phyloP scores from a whole-genome alignment of 495 filamentous ascomycete genomes.

The Melanomma pulvis-pyrius region DNA sequence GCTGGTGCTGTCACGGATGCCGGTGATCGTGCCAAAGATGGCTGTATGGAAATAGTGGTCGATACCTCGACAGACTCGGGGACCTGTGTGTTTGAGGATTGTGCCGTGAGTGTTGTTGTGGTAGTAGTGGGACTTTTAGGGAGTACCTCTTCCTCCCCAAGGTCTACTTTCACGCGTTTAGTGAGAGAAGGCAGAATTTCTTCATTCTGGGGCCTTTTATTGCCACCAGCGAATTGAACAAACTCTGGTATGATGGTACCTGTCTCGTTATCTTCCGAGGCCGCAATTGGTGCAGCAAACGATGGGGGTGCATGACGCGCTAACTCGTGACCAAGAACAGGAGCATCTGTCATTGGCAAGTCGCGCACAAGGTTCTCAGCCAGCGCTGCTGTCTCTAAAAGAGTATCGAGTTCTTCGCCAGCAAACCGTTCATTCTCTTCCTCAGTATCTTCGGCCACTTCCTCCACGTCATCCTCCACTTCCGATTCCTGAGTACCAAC shows the following conservation, averaged over 20 bases:
- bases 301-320: not conserved
- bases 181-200: slow-evolving; percentile 1
- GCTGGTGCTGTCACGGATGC: not conserved
- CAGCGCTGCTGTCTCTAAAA: slow-evolving; percentile 18
- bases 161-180: slow-evolving; percentile 17
- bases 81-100: too few species aligned
- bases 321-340: not conserved
- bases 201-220: slow-evolving; percentile 18
- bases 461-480: slow-evolving; percentile 18
- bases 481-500: slow-evolving; percentile 23
- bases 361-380: not conserved
- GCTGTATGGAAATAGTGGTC: not conserved
- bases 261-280: not conserved
- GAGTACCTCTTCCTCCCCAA: not conserved
- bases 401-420: slow-evolving; percentile 32
- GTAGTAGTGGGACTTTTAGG: not conserved
- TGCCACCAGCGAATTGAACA: not conserved
- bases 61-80: not conserved
- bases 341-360: not conserved
- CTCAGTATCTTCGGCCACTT: slow-evolving; percentile 2
- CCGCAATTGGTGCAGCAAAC: not conserved
- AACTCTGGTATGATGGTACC: not conserved
- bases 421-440: slow-evolving; percentile 27
- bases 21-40: not conserved
- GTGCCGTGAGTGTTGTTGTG: not conserved